Conservation (phyloP, 2,329 filamentous ascomycete species). For the Colletotrichum aenigma region DNA sequence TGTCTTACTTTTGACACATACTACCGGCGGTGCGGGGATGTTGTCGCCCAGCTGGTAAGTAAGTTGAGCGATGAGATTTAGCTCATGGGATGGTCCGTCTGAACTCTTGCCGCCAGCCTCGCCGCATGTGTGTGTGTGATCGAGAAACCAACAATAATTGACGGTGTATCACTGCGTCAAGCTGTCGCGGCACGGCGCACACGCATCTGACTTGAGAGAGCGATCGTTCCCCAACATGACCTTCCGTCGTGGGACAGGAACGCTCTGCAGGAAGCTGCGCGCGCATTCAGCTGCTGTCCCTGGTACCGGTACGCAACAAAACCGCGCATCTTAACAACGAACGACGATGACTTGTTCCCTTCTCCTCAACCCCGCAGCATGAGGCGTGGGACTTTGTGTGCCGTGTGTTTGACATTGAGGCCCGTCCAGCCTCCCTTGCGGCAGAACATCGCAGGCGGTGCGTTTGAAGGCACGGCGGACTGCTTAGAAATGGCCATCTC, state of each 20-base stretch:
- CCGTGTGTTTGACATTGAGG: neutral
- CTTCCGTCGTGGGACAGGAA: neutral
- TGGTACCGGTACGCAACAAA: neutral
- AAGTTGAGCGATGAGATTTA: neutral
- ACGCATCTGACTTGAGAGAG: neutral
- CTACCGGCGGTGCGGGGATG: neutral
- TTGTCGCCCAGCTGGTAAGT: neutral
- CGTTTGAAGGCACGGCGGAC: neutral
- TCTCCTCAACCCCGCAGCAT: neutral
- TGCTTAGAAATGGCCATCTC: conserved; percentile 4
- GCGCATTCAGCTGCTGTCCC: neutral
- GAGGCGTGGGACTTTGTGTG: neutral
- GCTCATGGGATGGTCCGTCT: neutral
- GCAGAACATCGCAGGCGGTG: neutral
- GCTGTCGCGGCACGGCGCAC: neutral
- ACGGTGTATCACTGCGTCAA: neutral
- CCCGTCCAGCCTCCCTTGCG: neutral
- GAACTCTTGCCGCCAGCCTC: neutral
- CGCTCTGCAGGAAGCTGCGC: neutral
- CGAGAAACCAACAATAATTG: neutral
- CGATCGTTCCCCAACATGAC: neutral
- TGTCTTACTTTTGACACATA: neutral
- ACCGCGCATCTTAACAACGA: neutral
- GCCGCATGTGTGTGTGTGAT: neutral
- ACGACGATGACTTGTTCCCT: neutral